These are phyloP conservation scores for Alloascoidea africana DNA, from an alignment of 805 yeast genomes.

Conservation along the genomic window DNA sequence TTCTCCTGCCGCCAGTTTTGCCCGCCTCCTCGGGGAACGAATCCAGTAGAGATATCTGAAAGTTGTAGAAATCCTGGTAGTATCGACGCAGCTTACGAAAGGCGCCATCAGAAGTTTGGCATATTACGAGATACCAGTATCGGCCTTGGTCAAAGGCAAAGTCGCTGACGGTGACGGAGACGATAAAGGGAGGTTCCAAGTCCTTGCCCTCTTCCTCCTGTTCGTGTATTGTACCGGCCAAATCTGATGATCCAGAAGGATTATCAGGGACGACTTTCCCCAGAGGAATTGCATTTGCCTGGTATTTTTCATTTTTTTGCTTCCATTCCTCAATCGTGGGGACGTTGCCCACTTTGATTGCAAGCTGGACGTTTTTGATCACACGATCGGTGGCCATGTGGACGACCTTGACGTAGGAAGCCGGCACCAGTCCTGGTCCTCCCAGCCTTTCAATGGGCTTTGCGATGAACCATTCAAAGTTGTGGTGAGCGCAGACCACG, in stretches of 20 bases:
- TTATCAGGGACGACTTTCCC: background rate
- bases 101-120: constrained; percentile 38
- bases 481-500: constrained; percentile 75
- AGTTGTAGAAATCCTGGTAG: constrained; percentile 73
- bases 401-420: constrained; percentile 55
- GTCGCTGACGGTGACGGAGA: background rate
- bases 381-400: constrained; percentile 41
- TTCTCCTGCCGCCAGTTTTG: constrained; percentile 41
- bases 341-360: constrained; percentile 37
- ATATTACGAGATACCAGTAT: constrained; percentile 45
- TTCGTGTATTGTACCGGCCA: background rate
- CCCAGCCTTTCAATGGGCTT: constrained; percentile 71
- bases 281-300: constrained; percentile 48
- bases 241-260: background rate
- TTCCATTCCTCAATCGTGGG: constrained; percentile 83
- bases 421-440: constrained; percentile 79
- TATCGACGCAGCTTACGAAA: constrained; percentile 47
- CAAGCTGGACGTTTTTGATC: constrained; percentile 29
- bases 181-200: background rate
- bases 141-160: background rate
- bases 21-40: constrained; percentile 71
- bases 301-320: constrained; percentile 56
- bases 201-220: background rate
- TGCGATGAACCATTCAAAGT: constrained; percentile 77
- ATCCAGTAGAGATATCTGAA: constrained; percentile 55